phyloP scores from a whole-genome alignment of 2,329 filamentous ascomycete species.

The Xylariomycetidae sp. region DNA sequence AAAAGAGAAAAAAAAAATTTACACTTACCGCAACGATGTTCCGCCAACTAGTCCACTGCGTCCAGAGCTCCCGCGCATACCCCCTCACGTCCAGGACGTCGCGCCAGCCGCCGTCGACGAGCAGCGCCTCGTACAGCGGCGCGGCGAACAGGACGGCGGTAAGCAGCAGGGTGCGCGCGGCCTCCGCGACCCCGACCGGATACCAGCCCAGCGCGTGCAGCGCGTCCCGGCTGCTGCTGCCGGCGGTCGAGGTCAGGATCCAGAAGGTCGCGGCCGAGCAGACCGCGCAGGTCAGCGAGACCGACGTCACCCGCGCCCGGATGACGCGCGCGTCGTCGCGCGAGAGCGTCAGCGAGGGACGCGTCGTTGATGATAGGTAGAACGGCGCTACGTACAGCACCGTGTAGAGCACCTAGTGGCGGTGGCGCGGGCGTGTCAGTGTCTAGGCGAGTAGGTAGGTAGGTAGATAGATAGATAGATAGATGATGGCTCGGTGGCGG shows the following conservation, averaged over 20 bases:
- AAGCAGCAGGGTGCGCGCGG: conserved; percentile 58
- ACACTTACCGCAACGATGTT: conserved; percentile 75
- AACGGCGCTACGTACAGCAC: conserved; percentile 85
- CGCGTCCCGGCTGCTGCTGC: conserved; percentile 44
- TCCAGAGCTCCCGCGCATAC: conserved; percentile 53
- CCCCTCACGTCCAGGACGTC: conserved; percentile 54
- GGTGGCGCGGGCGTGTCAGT: no score
- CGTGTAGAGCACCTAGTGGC: conserved; percentile 68
- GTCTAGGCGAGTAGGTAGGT: conserved; percentile 1
- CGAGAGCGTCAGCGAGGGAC: conserved; percentile 71
- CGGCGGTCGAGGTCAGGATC: conserved; percentile 52
- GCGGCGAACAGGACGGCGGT: conserved; percentile 76
- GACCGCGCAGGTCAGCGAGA: conserved; percentile 66
- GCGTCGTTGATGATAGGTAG: conserved; percentile 73
- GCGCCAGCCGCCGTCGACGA: conserved; percentile 67
- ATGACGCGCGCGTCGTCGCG: conserved; percentile 89
- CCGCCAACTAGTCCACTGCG: conserved; percentile 76
- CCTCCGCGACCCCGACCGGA: conserved; percentile 63
- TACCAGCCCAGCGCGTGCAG: conserved; percentile 74
- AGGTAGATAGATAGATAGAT: no score
- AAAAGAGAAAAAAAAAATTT: background rate
- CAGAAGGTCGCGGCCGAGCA: conserved; percentile 62
- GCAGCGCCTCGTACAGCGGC: conserved; percentile 72
- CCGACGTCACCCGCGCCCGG: conserved; percentile 74
- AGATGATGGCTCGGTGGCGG: no score